Base-by-base conservation (phyloP, 2,329 filamentous ascomycete genomes). In the Tolypocladium tundrense region DNA sequence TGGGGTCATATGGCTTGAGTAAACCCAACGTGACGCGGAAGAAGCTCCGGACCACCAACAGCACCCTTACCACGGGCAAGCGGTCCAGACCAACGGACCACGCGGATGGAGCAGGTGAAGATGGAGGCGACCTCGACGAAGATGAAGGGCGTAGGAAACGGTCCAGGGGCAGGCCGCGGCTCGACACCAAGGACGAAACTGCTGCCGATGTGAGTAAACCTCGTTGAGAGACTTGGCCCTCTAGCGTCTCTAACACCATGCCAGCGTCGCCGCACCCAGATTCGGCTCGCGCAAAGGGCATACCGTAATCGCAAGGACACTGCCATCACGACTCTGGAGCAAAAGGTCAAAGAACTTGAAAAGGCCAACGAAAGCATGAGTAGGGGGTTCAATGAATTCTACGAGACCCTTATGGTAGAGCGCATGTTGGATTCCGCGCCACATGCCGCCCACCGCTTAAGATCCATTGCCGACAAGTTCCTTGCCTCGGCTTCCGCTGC, bases 241-340 rank as follows among this genome's bases (percentile, higher is more conserved):
- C 19, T 35, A 13, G 16, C 9, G 45, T 31, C 11, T 51, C 48
- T 51, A 51, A 51, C 4, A 35, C 31, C 60, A 53, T 45, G 35
- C 45, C 45, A 89, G 88, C 87, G 90, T 61, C 87, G 91, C 56
- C 83, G 91, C 57, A 93, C 90, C 6, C 91, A 96, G 69, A 94
- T 96, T 62, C 86, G 91, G 31, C 81, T 93, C 57, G 91, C 91
- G 2, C 91, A 96, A 70, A 79, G 91, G 63, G 90, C 90, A 1
- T 96, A 96, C 68, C 84, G 91, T 19, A 84, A 88, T 66, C 86
- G 91, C 55, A 96, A 96, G 72, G 91, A 96, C 68, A 87, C 82
- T 27, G 88, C 88, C 6, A 93, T 96, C 58, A 81, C 84, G 35
- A 84, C 83, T 1, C 78, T 96, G 13, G 87, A 91, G 67, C 80